Evolutionary conservation across 2,329 filamentous ascomycete species (phyloP), one percentile per base, ranked within the genome.

Genomic region (Paramyrothecium sp.): DNA sequence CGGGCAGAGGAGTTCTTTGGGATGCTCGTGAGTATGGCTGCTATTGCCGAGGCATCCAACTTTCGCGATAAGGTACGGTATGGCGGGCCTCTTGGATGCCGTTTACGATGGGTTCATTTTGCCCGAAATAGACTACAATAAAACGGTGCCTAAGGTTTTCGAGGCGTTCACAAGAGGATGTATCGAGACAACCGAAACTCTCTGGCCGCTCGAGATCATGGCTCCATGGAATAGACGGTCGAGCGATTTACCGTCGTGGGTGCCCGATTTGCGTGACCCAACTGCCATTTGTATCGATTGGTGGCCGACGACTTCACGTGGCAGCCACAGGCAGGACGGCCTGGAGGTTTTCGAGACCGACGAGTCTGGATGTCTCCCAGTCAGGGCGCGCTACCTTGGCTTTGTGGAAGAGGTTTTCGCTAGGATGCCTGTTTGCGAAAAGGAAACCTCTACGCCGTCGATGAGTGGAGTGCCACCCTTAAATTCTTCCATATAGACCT

Each of bases 381-480:
- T 50, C 12, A 21, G 21, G 48, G 48, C 48, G 13, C 19, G 20
- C 12, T 21, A 21, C 8, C 12, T 50, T 21, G 48, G n/a, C 4
- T 21, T 10, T 4, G 48, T 50, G 21, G 48, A 20, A 12, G 13
- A 23, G 21, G 20, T 21, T 16, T 50, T 12, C 17, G 5, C 12
- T 4, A 50, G 20, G 17, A 50, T 50, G 48, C 48, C 48, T 13
- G 16, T 23, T 8, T 50, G 48, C n/a, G n/a, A n/a, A n/a, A n/a
- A n/a, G n/a, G n/a, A n/a, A n/a, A n/a, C n/a, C 22, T 52, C 16
- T 52, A 52, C 26, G 50, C 17, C 46, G 21, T 33, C 51, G 34
- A 83, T 59, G 81, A 84, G 72, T 75, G 75, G 61, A 69, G 71
- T 61, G 66, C 68, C 53, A 63, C 67, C 49, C 67, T 77, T n/a